Conservation (phyloP, 768 basidiomycete genomes). For the Termitomyces sp. region DNA sequence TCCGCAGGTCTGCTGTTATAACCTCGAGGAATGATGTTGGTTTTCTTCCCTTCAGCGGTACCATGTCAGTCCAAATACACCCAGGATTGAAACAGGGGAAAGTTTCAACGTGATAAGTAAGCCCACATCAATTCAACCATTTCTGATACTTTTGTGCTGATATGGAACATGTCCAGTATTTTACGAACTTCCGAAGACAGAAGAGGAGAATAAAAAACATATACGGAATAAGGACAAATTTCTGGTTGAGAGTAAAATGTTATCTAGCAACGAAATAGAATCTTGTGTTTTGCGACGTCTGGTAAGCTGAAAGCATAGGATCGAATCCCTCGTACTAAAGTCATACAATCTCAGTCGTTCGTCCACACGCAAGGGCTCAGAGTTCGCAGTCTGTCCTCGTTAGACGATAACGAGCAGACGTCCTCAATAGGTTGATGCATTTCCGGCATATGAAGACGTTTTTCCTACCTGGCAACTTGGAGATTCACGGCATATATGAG, state of each 20-base stretch:
- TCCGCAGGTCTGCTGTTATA: background rate
- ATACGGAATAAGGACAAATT: background rate
- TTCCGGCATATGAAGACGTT: background rate
- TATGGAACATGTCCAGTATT: background rate
- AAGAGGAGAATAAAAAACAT: background rate
- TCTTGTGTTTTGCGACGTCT: background rate
- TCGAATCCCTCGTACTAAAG: background rate
- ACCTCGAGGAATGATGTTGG: background rate
- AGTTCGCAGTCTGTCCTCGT: background rate
- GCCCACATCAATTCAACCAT: background rate
- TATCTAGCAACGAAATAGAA: background rate
- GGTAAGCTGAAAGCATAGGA: background rate
- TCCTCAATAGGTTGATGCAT: background rate
- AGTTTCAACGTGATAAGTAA: background rate
- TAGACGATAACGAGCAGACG: background rate
- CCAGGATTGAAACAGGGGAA: background rate
- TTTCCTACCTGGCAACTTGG: background rate
- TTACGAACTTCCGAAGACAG: background rate
- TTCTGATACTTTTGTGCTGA: background rate
- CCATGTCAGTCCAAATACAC: background rate
- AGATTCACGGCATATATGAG: background rate
- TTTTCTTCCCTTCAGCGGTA: background rate
- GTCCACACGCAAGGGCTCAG: slow-evolving; percentile 1
- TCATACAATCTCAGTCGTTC: background rate
- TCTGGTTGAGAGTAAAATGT: slow-evolving; percentile 1